A percentile compares a stretch with the other conserved stretches of the same genome.
phyloP scores from a whole-genome alignment of 805 yeast genomes.

The Saccharomyces jurei region DNA sequence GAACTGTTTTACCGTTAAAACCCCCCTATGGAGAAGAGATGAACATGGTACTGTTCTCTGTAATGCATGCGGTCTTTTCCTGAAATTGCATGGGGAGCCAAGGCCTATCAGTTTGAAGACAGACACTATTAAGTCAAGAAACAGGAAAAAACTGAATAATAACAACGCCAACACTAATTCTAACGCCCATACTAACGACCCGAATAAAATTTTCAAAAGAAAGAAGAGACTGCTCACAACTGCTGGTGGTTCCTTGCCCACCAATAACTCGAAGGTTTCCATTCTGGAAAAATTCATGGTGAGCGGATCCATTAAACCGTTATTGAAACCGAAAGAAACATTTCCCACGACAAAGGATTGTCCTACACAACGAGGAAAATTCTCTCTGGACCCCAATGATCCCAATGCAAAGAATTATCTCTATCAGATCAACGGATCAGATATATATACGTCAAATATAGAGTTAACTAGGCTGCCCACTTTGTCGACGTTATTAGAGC shows the following conservation, averaged over 20 bases:
- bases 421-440: not conserved
- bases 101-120: slow-evolving; percentile 85
- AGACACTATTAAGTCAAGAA: slow-evolving; percentile 84
- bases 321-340: not conserved
- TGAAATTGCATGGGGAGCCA: slow-evolving; percentile 84
- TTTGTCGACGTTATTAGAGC: not conserved
- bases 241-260: not conserved
- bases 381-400: not conserved
- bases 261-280: not conserved
- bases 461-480: not conserved
- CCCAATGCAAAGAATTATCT: not conserved
- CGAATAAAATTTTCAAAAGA: not conserved
- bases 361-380: not conserved
- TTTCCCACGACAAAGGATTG: not conserved
- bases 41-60: slow-evolving; percentile 83
- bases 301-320: not conserved
- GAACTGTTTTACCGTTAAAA: slow-evolving; percentile 82
- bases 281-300: not conserved
- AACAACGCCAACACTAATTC: not conserved
- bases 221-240: not conserved
- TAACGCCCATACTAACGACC: not conserved
- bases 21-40: slow-evolving; percentile 92
- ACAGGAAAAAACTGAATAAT: slow-evolving; percentile 43
- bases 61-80: slow-evolving; percentile 85
- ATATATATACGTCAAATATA: not conserved